Conservation (phyloP, 2,329 filamentous ascomycete genomes). For the Bipolaris oryzae region DNA sequence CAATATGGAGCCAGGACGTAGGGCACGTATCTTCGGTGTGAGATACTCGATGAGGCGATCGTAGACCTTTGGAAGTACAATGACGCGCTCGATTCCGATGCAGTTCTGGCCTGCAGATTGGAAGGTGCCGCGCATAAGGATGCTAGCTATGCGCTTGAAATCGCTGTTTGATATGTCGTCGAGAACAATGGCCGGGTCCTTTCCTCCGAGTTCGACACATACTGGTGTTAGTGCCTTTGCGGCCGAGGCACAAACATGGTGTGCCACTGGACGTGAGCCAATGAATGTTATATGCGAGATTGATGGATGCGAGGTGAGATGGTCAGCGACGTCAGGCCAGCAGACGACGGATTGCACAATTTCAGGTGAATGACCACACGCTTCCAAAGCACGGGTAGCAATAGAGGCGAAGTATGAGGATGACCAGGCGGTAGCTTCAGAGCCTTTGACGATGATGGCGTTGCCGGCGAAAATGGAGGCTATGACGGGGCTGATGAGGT, state of each 20-base stretch:
- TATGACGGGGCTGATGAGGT: conserved; percentile 88
- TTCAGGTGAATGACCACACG: conserved; percentile 80
- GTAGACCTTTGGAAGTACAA: conserved; percentile 80
- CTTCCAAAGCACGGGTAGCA: conserved; percentile 75
- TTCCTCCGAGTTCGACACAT: conserved; percentile 90
- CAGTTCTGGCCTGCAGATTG: conserved; percentile 97
- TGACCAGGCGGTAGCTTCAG: conserved; percentile 95
- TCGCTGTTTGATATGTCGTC: conserved; percentile 72
- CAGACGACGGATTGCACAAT: conserved; percentile 86
- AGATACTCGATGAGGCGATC: conserved; percentile 72
- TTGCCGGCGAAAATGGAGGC: conserved; percentile 91
- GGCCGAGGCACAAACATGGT: conserved; percentile 84
- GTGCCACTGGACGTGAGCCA: conserved; percentile 83
- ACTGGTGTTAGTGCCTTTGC: conserved; percentile 86
- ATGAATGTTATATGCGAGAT: conserved; percentile 96
- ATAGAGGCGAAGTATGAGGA: conserved; percentile 81
- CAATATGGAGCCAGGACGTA: conserved; percentile 77
- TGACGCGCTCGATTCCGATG: conserved; percentile 92
- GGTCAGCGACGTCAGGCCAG: conserved; percentile 81
- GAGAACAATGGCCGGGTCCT: conserved; percentile 88
- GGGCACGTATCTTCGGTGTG: conserved; percentile 71
- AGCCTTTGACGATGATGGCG: conserved; percentile 89
- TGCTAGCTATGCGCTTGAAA: conserved; percentile 75
- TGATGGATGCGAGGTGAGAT: conserved; percentile 82
- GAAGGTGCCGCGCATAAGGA: conserved; percentile 90